Conservation (phyloP, 805 yeast genomes). For the Wickerhamiella vanderwaltii region DNA sequence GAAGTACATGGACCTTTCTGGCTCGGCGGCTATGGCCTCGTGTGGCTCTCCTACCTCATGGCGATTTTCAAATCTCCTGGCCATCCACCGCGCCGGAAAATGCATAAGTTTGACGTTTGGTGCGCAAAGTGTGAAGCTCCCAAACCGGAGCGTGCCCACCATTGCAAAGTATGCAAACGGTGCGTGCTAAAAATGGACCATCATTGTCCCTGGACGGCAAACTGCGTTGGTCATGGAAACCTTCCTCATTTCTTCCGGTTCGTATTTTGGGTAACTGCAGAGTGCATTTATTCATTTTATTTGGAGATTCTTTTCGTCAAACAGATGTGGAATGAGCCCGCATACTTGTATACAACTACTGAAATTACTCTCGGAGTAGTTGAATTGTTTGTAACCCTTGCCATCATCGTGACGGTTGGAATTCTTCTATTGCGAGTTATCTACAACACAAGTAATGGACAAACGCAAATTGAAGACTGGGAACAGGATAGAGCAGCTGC, state of each 20-base stretch:
- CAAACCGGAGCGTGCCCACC: constrained; percentile 35
- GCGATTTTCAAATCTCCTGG: constrained; percentile 68
- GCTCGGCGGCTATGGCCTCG: constrained; percentile 29
- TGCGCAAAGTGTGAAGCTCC: constrained; percentile 19
- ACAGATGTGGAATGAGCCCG: constrained; percentile 36
- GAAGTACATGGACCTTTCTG: neutral
- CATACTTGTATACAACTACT: constrained; percentile 38
- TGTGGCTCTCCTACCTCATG: constrained; percentile 61
- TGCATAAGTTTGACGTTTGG: constrained; percentile 10
- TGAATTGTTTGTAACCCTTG: constrained; percentile 40
- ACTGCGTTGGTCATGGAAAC: constrained; percentile 73
- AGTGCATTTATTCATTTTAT: constrained; percentile 18
- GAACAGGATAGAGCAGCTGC: constrained; percentile 70
- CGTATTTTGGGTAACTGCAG: constrained; percentile 39
- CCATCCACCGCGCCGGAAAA: constrained; percentile 22
- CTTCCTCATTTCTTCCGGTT: constrained; percentile 73
- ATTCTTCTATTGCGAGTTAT: constrained; percentile 52
- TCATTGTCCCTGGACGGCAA: constrained; percentile 85
- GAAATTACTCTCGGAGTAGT: constrained; percentile 47
- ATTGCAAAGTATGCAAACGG: constrained; percentile 30
- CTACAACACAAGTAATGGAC: constrained; percentile 46
- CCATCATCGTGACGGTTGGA: constrained; percentile 50
- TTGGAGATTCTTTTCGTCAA: constrained; percentile 23
- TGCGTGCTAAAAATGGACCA: constrained; percentile 45
- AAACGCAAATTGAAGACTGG: constrained; percentile 88